Evolutionary conservation across 306 rosid genomes (phyloP), one percentile per base, ranked within the genome.

Genomic region (Cicer yamashitae): DNA sequence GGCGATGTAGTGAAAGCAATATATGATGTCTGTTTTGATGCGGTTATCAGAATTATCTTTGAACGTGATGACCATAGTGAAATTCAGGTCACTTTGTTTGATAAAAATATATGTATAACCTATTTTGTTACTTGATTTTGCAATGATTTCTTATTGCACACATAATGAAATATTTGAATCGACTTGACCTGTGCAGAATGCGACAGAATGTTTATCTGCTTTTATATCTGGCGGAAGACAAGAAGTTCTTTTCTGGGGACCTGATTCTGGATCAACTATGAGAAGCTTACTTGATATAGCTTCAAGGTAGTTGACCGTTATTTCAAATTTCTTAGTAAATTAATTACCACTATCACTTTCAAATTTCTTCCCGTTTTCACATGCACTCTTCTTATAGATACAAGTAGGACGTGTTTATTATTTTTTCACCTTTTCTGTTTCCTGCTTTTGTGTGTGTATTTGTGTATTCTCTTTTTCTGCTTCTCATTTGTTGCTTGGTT

Each of bases 11-110:
- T 89, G 69, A 90, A 89, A 87, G 93, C 89, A 61, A 78, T 87
- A 43, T 86, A 91, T 81, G 96, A 86, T 81, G 91, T 82, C 79
- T 90, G 94, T 82, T 94, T 94, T 79, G 81, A 85, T 39, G 86
- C 88, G 70, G 82, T 87, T 77, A 79, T 87, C 78, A 81, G 75
- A 64, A 84, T 94, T 66, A 81, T 86, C 67, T 96, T 91, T 82
- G 93, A 87, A 74, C 91, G 96, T 67, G 94, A 86, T 7, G 98
- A 91, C 83, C 90, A 90, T 60, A 86, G 96, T 85, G 98, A 94
- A 87, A 84, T 94, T 89, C 98, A 94, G 98, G 98, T 94, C 40
- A 52, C 37, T 63, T 51, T 22, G 11, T 77, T 71, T 78, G 43
- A 59, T 66, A 25, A 67, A 22, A 20, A 41, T 43, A 65, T 22